Percentiles rank a stretch among this genome's conserved stretches.
Evolutionary conservation across 2,329 filamentous ascomycete genomes (phyloP).

Genomic region (Bipolaris victoriae): DNA sequence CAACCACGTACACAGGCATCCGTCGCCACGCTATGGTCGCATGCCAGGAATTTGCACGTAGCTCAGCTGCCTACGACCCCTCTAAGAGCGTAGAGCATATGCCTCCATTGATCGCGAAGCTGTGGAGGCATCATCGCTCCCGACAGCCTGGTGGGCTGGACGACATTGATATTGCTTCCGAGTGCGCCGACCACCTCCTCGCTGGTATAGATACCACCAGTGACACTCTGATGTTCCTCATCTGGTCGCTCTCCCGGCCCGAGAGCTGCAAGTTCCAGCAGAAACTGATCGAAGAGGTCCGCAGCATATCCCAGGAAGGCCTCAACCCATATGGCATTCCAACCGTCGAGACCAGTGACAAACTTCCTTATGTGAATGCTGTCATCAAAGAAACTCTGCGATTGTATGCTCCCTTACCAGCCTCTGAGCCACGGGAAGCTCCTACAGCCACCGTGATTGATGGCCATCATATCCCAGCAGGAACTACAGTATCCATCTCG

Average conservation of each 20-base stretch:
- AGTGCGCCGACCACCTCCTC: constrained; percentile 60
- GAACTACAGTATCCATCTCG: neutral
- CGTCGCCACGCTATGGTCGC: neutral
- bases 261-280: neutral
- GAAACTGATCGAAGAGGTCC: neutral
- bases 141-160: constrained; percentile 16
- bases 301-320: neutral
- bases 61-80: neutral
- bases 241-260: constrained; percentile 44
- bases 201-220: constrained; percentile 61
- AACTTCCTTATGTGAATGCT: neutral
- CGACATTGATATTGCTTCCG: constrained; percentile 59
- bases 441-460: neutral
- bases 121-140: neutral
- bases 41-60: neutral
- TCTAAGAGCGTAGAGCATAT: neutral
- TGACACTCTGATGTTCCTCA: constrained; percentile 54
- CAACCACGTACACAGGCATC: neutral
- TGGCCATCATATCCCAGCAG: neutral
- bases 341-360: neutral
- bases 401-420: neutral
- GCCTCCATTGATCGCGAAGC: neutral
- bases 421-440: neutral
- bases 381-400: neutral
- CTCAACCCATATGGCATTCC: neutral